Evolutionary conservation across 139 green algal species (phyloP), one percentile per base, ranked within the genome.

Genomic region (Chlorella sp.): DNA sequence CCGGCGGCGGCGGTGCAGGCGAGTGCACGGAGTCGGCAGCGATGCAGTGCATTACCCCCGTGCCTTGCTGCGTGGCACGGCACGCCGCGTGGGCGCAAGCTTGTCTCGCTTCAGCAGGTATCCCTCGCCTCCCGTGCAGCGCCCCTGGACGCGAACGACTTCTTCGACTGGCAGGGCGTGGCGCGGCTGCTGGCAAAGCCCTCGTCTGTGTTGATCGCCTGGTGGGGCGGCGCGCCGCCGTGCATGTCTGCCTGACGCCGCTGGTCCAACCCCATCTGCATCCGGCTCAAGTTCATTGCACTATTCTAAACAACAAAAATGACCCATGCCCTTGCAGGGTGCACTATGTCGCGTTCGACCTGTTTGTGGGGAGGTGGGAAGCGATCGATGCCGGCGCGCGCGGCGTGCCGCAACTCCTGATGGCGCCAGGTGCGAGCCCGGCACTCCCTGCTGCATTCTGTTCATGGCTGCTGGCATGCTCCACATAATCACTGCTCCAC

Each of bases 341-440:
- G 11, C 67, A 74, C 67, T 74, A 65, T 50, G 50, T 60, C 19
- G 67, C 38, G 3, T 74, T 74, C 41, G 67, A 74, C 38, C 46
- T 74, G 35, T 74, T 50, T 50, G 38, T 50, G 50, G 67, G 35
- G 0, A 50, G 67, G 31, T 74, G 67, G 67, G 67, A 74, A 36
- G 50, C 64, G 25, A 1, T 74, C 35, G 67, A 74, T 40, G 48
- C 67, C 14, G 36, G 15, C 25, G 35, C 43, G 31, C 67, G 50
- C 23, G 67, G 67, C 12, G 36, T 74, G 23, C 67, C 67, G 6
- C 67, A 74, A n/a, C n/a, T n/a, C n/a, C n/a, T n/a, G n/a, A n/a
- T n/a, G n/a, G n/a, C n/a, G n/a, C n/a, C n/a, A n/a, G n/a, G n/a
- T n/a, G n/a, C n/a, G n/a, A n/a, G n/a, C n/a, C n/a, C n/a, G n/a